Percentiles rank a stretch among this genome's conserved stretches.
These are phyloP conservation scores for Brassica incana DNA, from an alignment of 345 rosid species.

Conservation along the genomic window DNA sequence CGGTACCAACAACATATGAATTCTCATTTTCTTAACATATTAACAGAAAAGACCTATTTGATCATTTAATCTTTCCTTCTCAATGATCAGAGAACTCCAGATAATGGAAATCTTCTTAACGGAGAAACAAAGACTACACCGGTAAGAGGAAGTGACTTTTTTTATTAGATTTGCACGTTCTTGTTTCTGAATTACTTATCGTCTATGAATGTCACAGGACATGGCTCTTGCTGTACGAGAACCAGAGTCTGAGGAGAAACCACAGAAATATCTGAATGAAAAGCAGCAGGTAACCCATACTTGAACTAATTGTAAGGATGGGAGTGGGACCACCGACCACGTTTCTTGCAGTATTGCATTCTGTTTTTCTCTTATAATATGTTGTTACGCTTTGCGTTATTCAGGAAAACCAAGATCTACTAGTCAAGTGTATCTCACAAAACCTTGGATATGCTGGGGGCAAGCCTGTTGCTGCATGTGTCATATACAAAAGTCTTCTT, in stretches of 20 bases:
- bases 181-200: conserved; percentile 24
- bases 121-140: conserved; percentile 66
- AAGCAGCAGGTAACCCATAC: conserved; percentile 76
- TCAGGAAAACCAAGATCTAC: conserved; percentile 91
- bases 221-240: conserved; percentile 66
- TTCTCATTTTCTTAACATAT: conserved; percentile 10
- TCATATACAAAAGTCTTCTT: conserved; percentile 89
- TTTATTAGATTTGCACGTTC: not conserved
- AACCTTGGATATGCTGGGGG: conserved; percentile 88
- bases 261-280: conserved; percentile 93
- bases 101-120: conserved; percentile 65
- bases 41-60: conserved; percentile 16
- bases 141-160: conserved; percentile 46
- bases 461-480: conserved; percentile 95
- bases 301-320: not conserved
- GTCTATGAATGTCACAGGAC: conserved; percentile 50
- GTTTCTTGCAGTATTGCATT: not conserved
- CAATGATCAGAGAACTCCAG: conserved; percentile 81
- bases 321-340: too few species aligned
- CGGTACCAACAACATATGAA: conserved; percentile 46
- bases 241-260: conserved; percentile 97
- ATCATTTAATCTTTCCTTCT: conserved; percentile 32
- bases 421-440: conserved; percentile 85
- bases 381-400: conserved; percentile 27
- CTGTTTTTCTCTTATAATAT: conserved; percentile 11